Base-by-base conservation (phyloP, 176 grass and related monocot species). In the Typha latifolia region DNA sequence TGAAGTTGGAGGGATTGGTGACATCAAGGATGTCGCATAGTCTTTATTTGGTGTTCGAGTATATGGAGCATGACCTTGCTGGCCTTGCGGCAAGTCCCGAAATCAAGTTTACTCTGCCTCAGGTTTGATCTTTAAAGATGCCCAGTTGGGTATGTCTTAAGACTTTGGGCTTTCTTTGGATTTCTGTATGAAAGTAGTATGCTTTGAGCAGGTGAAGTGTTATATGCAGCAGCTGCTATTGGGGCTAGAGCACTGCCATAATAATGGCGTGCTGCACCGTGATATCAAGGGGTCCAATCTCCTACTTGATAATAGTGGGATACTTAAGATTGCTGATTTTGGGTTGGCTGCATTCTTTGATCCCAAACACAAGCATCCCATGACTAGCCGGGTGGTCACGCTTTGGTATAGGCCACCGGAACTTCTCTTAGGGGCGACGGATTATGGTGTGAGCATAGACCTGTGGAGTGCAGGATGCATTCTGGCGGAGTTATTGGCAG, bases 231-330 rank as follows among this genome's bases (percentile, higher is more conserved):
- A 85, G 72, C 77, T 85, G 2, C 24, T 85, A 22, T 80, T 62
- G 3, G 82, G 82, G 6, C 82, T 85, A 31, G 77, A 85, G 77
- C 77, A 85, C 68, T 85, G 82, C 12, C 82, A 85, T n/a, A 14
- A 56, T 29, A 80, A 72, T 19, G 76, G 75, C 63, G 77, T 85
- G 13, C 49, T 85, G 68, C 82, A 85, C 71, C 82, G 82, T 12
- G 82, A 85, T 63, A 80, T 85, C 68, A 85, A 85, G 68, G 82
- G 82, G 12, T 85, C 82, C 1, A 85, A 85, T 68, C 72, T 85
- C 18, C 47, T 85, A 77, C 48, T 85, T 62, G 82, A 85, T 76
- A 85, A 85, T 29, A 80, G 69, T 27, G 82, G 82, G 22, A 68
- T 80, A 68, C 82, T 85, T 63, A 85, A 85, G 77, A 85, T 85